These are phyloP conservation scores for Coleophoma crateriformis DNA, from an alignment of 2,329 filamentous ascomycete species.

Conservation along the genomic window DNA sequence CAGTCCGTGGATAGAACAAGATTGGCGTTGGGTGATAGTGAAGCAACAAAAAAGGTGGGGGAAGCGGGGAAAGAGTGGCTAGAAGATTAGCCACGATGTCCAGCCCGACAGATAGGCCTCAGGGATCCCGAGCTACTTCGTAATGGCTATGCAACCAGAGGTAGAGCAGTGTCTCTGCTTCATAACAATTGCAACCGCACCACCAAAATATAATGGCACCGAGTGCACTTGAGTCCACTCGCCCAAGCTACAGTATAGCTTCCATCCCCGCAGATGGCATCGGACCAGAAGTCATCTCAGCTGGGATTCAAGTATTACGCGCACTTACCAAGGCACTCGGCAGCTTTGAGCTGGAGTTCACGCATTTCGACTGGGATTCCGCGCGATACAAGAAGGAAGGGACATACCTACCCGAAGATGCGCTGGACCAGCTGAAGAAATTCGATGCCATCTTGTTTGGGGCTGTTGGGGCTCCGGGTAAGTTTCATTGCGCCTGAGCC, in stretches of 20 bases:
- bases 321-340: constrained; percentile 43
- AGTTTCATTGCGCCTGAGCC: constrained; percentile 48
- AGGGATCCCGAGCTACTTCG: too few species aligned
- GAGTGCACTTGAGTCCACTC: too few species aligned
- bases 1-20: too few species aligned
- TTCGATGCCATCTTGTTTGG: constrained; percentile 54
- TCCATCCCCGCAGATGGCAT: constrained; percentile 58
- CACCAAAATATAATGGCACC: too few species aligned
- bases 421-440: constrained; percentile 44
- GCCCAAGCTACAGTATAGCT: constrained; percentile 38
- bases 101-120: too few species aligned
- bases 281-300: constrained; percentile 51
- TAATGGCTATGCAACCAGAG: too few species aligned
- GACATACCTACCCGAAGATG: constrained; percentile 50
- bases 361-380: constrained; percentile 51
- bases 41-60: too few species aligned
- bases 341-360: constrained; percentile 53
- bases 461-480: constrained; percentile 47
- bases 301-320: constrained; percentile 53
- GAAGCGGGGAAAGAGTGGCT: too few species aligned
- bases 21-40: too few species aligned
- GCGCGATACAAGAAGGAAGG: constrained; percentile 50
- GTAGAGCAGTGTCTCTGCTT: too few species aligned
- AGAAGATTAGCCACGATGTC: too few species aligned
- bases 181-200: too few species aligned